Percentiles rank a stretch among this genome's conserved stretches.
phyloP scores from a whole-genome alignment of 495 filamentous ascomycete genomes.

The Tuber magnatum region DNA sequence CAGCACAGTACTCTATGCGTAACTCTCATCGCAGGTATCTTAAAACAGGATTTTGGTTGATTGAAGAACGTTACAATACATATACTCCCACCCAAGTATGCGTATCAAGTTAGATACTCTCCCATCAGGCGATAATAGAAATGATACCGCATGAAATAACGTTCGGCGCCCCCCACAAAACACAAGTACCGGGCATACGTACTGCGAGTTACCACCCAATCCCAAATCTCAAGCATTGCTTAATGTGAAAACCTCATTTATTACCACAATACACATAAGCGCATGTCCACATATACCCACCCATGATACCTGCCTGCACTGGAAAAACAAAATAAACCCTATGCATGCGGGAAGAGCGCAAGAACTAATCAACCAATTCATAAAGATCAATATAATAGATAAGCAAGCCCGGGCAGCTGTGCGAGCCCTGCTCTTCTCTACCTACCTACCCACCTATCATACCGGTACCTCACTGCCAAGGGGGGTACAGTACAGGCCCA shows the following conservation, averaged over 20 bases:
- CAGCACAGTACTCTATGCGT: too few relatives aligned
- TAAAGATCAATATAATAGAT: not conserved
- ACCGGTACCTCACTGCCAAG: too few relatives aligned
- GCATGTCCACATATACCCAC: not conserved
- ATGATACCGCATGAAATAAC: not conserved
- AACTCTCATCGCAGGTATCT: not conserved
- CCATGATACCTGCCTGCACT: too few relatives aligned
- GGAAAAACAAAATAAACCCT: too few relatives aligned
- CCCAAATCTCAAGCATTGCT: not conserved
- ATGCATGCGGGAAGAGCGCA: not conserved
- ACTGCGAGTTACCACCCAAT: not conserved
- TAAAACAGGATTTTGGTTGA: not conserved
- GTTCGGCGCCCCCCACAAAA: not conserved
- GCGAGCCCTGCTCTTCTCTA: not conserved
- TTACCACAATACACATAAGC: not conserved
- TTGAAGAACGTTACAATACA: not conserved
- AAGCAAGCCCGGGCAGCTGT: not conserved
- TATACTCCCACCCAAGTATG: not conserved
- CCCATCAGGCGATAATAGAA: not conserved
- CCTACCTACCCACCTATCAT: too few relatives aligned
- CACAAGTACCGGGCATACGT: not conserved
- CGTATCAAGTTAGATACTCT: too few relatives aligned
- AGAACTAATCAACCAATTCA: not conserved
- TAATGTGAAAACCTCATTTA: not conserved
- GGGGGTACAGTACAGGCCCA: too few relatives aligned